Conservation (phyloP, 2,329 filamentous ascomycete species). For the Aphanocladium album region DNA sequence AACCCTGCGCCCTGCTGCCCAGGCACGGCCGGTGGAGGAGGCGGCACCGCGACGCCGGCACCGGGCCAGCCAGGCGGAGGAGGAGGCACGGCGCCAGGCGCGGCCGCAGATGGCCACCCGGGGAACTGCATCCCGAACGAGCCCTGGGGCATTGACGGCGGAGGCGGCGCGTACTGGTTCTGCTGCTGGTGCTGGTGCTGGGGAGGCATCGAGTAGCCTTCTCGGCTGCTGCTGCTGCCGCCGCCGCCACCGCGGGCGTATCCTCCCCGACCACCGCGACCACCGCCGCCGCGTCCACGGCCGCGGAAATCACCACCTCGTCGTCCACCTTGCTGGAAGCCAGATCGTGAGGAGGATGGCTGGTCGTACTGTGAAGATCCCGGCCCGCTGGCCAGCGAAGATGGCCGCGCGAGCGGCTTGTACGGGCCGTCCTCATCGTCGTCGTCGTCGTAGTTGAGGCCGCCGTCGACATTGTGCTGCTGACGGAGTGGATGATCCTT, state of each 20-base stretch:
- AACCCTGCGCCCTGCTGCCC: conserved; percentile 34
- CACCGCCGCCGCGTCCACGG: conserved; percentile 32
- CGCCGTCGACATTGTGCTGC: conserved; percentile 35
- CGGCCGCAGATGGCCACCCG: conserved; percentile 34
- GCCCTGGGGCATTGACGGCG: conserved; percentile 22
- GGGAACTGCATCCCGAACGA: conserved; percentile 40
- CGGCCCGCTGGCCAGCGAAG: conserved; percentile 52
- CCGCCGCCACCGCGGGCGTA: conserved; percentile 38
- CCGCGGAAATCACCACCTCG: conserved; percentile 35
- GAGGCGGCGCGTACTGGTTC: conserved; percentile 24
- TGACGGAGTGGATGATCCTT: conserved; percentile 35
- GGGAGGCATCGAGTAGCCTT: conserved; percentile 39
- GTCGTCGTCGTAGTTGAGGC: conserved; percentile 57
- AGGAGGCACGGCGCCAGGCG: conserved; percentile 27
- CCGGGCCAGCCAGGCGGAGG: conserved; percentile 27
- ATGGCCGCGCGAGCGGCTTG: conserved; percentile 63
- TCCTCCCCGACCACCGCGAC: conserved; percentile 35
- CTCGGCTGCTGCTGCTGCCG: conserved; percentile 24
- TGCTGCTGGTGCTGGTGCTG: conserved; percentile 28
- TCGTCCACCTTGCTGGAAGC: conserved; percentile 32
- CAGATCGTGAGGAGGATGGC: conserved; percentile 25
- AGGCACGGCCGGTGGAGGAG: conserved; percentile 20
- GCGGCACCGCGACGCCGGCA: conserved; percentile 34
- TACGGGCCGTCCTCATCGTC: conserved; percentile 63
- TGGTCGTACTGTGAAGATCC: conserved; percentile 31